Evolutionary conservation across 75 land plant species (phyloP), one percentile per base, ranked within the genome.

Genomic region (Pinus albicaulis): DNA sequence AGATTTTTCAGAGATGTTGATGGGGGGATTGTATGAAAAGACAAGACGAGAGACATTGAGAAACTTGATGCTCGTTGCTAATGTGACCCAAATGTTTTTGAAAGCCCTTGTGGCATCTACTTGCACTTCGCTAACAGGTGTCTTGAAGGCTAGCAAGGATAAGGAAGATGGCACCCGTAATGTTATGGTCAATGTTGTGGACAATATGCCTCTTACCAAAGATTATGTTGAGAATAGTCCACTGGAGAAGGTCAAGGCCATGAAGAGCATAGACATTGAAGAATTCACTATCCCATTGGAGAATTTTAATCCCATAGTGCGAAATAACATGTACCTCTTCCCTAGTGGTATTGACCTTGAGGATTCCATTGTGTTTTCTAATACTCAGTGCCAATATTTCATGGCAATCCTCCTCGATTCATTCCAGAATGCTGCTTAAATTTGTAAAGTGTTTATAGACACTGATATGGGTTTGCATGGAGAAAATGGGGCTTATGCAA

Each of bases 1-100:
- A 74, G 36, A 74, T 74, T 1, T 58, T 5, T 7, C 14, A 8
- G 23, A 58, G 25, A 58, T 34, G 64, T 59, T 74, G n/a, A 58
- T 74, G 41, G 44, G 76, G 14, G 64, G 76, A 19, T 17, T 74
- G 0, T 74, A 74, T 74, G 76, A 74, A 69, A 74, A 58, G 68
- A 74, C 44, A 17, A 44, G 64, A 5, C 5, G 23, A 25, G 64
- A 74, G 15, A 74, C 20, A 14, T 11, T 74, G 41, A 56, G 63
- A 22, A 56, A 7, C 16, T 38, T 58, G 41, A 59, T 74, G n/a
- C 48, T 64, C 3, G 16, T 74, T 4, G 36, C 76, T 7, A 74
- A 74, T 38, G 62, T 59, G 6, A 58, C 76, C 5, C 63, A 59
- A 3, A 28, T 74, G 22, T 74, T 74, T n/a, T 34, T 74, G 63